Evolutionary conservation across 257 asterid genomes (phyloP).

Genomic region (Petrea volubilis): DNA sequence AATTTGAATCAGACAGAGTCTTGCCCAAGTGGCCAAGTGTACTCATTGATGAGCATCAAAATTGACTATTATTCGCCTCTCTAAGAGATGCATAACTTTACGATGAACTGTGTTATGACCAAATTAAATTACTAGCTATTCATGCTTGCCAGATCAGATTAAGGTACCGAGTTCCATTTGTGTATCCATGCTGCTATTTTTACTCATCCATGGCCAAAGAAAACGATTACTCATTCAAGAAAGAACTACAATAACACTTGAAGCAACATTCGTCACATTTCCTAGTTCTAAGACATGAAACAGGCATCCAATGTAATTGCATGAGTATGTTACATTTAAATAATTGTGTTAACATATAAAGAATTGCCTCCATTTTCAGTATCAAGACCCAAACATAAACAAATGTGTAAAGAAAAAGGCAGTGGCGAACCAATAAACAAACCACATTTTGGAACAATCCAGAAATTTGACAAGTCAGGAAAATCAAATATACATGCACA

Average conservation of each 20-base stretch:
- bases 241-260: background rate
- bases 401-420: background rate
- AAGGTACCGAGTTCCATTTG: background rate
- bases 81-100: background rate
- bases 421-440: constrained; percentile 6
- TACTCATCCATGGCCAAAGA: background rate
- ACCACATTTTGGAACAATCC: background rate
- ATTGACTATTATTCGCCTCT: background rate
- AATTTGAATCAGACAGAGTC: background rate
- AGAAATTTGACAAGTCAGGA: background rate
- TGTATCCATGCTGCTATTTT: background rate
- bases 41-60: constrained; percentile 8
- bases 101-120: background rate
- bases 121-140: background rate
- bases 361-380: background rate
- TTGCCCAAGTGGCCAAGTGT: background rate
- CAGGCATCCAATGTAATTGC: background rate
- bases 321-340: background rate
- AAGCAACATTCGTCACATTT: background rate
- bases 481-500: background rate
- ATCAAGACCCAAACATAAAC: background rate
- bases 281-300: background rate
- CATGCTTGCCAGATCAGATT: background rate
- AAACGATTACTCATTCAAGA: background rate
- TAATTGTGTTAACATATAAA: background rate